A percentile compares a stretch with the other conserved stretches of the same genome.
These are phyloP conservation scores for Viridothelium virens DNA, from an alignment of 495 filamentous ascomycete species.

Conservation along the genomic window DNA sequence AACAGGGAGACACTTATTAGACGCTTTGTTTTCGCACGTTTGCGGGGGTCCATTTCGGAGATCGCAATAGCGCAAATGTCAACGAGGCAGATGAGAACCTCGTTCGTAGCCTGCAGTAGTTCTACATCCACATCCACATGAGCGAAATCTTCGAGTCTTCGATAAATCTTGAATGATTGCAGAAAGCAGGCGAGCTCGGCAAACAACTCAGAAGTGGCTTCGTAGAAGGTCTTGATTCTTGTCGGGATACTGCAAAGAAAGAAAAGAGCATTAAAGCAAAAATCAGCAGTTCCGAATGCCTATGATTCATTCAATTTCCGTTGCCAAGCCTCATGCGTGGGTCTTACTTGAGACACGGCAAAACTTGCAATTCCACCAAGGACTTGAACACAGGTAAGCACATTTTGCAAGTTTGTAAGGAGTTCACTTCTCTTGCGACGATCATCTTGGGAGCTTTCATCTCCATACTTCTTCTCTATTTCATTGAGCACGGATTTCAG, in stretches of 20 bases:
- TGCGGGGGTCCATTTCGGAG: not conserved
- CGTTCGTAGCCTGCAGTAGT: not conserved
- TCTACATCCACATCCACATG: slow-evolving; percentile 6
- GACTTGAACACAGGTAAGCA: slow-evolving; percentile 10
- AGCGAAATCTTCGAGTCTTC: slow-evolving; percentile 8
- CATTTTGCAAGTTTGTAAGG: slow-evolving; percentile 7
- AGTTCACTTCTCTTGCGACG: slow-evolving; percentile 7
- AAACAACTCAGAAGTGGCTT: slow-evolving; percentile 4
- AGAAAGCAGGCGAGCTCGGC: not conserved
- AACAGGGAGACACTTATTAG: slow-evolving; percentile 4
- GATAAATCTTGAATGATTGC: slow-evolving; percentile 7
- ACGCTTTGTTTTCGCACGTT: slow-evolving; percentile 4
- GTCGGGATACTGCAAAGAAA: slow-evolving; percentile 8
- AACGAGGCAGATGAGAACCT: slow-evolving; percentile 2
- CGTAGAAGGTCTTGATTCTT: slow-evolving; percentile 4
- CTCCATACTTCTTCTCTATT: slow-evolving; percentile 8
- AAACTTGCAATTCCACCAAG: slow-evolving; percentile 1
- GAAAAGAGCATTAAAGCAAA: slow-evolving; percentile 1
- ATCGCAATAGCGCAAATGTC: slow-evolving; percentile 7
- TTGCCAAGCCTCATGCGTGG: not conserved
- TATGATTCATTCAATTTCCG: not conserved
- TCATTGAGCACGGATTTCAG: not conserved
- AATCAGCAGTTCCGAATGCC: slow-evolving; percentile 7
- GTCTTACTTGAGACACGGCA: slow-evolving; percentile 6
- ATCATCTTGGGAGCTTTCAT: slow-evolving; percentile 5